A percentile compares a stretch with the other conserved stretches of the same genome.
Conservation (phyloP, 2,329 filamentous ascomycete genomes). For the Diatrype stigma region DNA sequence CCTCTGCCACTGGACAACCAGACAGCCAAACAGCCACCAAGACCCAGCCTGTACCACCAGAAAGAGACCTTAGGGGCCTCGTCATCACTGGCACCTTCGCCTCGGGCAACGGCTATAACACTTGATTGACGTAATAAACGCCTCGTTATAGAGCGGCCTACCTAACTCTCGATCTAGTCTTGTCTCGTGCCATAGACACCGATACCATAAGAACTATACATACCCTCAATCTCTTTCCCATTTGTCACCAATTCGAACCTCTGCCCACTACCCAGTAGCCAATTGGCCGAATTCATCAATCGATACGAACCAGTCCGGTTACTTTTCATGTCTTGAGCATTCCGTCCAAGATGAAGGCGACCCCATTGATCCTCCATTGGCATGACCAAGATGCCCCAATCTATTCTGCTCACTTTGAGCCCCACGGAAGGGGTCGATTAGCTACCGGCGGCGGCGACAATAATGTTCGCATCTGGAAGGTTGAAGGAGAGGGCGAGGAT, state of each 20-base stretch:
- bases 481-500: constrained; percentile 80
- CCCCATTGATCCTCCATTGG: constrained; percentile 96
- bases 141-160: too few relatives aligned
- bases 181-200: too few relatives aligned
- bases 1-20: too few relatives aligned
- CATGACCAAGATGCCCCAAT: constrained; percentile 96
- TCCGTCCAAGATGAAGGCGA: constrained; percentile 76
- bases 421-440: constrained; percentile 81
- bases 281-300: background rate
- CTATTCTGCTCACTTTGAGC: constrained; percentile 96
- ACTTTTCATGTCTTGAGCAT: constrained; percentile 14
- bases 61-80: too few relatives aligned
- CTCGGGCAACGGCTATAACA: too few relatives aligned
- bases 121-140: too few relatives aligned
- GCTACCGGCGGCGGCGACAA: constrained; percentile 96
- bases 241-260: background rate
- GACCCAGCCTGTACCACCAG: too few relatives aligned
- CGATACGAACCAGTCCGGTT: background rate
- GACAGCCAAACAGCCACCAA: too few relatives aligned
- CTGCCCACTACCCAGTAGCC: background rate
- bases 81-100: too few relatives aligned
- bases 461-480: constrained; percentile 89
- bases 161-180: too few relatives aligned
- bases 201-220: background rate
- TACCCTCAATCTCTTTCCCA: background rate